These are phyloP conservation scores for Phytophthora pinifolia DNA, from an alignment of 352 stramenopile species.

Conservation along the genomic window DNA sequence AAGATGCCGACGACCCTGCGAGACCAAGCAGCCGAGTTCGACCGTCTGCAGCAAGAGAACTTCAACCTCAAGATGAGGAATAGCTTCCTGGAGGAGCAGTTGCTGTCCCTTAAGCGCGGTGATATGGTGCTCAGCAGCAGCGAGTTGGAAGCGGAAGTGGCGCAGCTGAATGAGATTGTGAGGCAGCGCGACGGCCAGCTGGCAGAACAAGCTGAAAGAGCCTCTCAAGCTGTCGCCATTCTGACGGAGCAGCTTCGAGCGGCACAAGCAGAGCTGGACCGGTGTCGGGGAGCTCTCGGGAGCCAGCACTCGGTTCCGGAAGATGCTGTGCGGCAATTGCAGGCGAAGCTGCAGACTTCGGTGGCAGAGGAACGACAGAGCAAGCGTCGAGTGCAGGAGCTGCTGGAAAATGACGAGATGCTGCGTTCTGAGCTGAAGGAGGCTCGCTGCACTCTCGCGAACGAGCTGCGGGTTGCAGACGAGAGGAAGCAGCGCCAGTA, in stretches of 20 bases:
- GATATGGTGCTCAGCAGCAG: neutral
- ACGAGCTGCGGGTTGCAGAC: neutral
- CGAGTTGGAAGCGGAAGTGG: conserved; percentile 9
- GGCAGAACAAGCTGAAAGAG: neutral
- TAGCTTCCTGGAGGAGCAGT: conserved; percentile 31
- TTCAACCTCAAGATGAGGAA: conserved; percentile 42
- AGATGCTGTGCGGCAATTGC: no score
- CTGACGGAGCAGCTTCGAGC: conserved; percentile 1
- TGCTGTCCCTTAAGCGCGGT: conserved; percentile 11
- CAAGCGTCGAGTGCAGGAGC: neutral
- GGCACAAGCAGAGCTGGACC: neutral
- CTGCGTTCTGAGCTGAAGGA: neutral
- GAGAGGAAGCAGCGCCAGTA: neutral
- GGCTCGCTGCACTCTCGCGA: neutral
- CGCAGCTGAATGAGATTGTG: neutral
- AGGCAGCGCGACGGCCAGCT: neutral
- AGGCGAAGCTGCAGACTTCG: no score
- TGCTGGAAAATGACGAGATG: neutral
- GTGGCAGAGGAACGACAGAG: neutral
- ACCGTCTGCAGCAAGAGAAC: conserved; percentile 17
- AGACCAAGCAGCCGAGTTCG: conserved; percentile 13
- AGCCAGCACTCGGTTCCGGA: no score
- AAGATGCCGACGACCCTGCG: conserved; percentile 5
- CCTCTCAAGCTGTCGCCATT: conserved; percentile 1
- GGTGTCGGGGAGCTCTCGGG: no score